phyloP scores from a whole-genome alignment of 192 early-diverging fungal species.

The Phlyctochytrium bullatum region DNA sequence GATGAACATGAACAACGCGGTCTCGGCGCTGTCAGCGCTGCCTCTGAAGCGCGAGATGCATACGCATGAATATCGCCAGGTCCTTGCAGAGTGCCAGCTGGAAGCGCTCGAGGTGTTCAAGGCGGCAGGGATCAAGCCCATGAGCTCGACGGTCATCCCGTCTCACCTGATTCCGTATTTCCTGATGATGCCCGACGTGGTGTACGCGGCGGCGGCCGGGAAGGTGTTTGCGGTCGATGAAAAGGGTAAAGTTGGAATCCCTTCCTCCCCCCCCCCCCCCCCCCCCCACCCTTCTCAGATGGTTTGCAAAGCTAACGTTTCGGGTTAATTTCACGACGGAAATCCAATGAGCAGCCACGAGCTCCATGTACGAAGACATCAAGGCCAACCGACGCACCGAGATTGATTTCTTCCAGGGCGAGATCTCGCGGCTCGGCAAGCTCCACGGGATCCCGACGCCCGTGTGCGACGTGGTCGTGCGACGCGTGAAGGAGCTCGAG shows the following conservation, averaged over 20 bases:
- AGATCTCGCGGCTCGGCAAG: conserved; percentile 36
- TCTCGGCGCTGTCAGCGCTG: conserved; percentile 36
- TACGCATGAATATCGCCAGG: conserved; percentile 20
- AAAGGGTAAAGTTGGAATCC: not conserved
- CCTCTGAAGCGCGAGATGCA: conserved; percentile 34
- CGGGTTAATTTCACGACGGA: too few relatives aligned
- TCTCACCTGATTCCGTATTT: conserved; percentile 17
- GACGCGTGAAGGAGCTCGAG: conserved; percentile 24
- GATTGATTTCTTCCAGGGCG: conserved; percentile 44
- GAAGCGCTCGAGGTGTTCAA: conserved; percentile 38
- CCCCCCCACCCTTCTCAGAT: not conserved
- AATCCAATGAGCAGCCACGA: conserved; percentile 25
- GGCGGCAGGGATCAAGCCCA: conserved; percentile 32
- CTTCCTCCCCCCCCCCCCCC: not conserved
- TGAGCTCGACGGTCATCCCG: conserved; percentile 26
- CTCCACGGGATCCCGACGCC: conserved; percentile 27
- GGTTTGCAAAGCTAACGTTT: not conserved
- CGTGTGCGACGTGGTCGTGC: conserved; percentile 30
- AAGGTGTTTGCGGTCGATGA: conserved; percentile 30
- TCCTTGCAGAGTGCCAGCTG: conserved; percentile 31
- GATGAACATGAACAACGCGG: conserved; percentile 46
- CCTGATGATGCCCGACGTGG: conserved; percentile 28
- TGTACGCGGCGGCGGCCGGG: conserved; percentile 20
- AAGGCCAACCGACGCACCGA: conserved; percentile 35
- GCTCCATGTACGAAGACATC: conserved; percentile 47